phyloP scores from a whole-genome alignment of 257 asterid genomes.

The Anisodus tanguticus region DNA sequence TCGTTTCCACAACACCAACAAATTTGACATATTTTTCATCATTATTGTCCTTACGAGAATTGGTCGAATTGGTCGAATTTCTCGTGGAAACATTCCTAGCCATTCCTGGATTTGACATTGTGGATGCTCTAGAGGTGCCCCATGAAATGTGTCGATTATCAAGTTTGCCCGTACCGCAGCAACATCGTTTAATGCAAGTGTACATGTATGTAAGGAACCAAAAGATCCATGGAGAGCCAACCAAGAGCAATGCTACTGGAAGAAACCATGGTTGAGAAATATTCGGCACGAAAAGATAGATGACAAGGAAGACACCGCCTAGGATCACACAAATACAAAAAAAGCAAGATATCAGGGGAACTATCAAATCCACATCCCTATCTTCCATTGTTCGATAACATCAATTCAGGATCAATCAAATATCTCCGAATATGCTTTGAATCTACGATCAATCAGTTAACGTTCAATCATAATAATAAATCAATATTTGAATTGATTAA shows the following conservation, averaged over 20 bases:
- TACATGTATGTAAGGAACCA: conserved; percentile 66
- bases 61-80: not conserved
- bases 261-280: conserved; percentile 72
- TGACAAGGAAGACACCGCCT: conserved; percentile 66
- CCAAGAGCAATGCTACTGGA: conserved; percentile 56
- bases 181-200: conserved; percentile 56
- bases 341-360: conserved; percentile 56
- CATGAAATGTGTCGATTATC: conserved; percentile 15
- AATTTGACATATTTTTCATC: conserved; percentile 25
- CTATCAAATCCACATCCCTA: conserved; percentile 62
- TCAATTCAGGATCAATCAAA: not conserved
- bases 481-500: not conserved
- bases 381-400: conserved; percentile 37
- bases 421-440: not conserved
- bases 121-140: not conserved
- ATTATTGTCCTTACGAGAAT: not conserved
- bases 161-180: not conserved
- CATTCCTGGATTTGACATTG: not conserved
- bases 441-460: not conserved
- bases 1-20: not conserved
- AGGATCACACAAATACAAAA: conserved; percentile 59
- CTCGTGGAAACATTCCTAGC: conserved; percentile 1
- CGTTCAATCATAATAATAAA: not conserved
- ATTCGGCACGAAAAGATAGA: conserved; percentile 54
- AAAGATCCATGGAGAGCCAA: conserved; percentile 75